Evolutionary conservation across 805 yeast species (phyloP), one percentile per base, ranked within the genome.

Genomic region (Wickerhamiella cacticola): DNA sequence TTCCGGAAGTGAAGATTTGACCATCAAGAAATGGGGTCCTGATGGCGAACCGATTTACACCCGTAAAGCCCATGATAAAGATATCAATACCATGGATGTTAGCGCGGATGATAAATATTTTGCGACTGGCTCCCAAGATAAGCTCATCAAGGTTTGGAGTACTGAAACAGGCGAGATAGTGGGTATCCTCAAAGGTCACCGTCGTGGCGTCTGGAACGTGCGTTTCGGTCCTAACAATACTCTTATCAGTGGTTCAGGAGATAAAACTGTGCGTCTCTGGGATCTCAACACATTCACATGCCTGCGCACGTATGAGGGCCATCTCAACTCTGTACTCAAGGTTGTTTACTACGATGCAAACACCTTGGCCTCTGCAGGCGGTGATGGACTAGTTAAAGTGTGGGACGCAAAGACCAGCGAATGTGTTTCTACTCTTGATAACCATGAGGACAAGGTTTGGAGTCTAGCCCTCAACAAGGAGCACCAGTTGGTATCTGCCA

Each of bases 361-460:
- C 45, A 43, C 25, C n/a, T 58, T 89, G 3, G 72, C 63, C 26
- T 62, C 81, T 36, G 75, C 87, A 18, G 96, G 96, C 36, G 97
- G 97, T 12, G 98, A 92, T 66, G 97, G 97, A 1, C 73, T 92
- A 45, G 73, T 92, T 50, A 89, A 92, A 63, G 68, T 92, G 4
- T 92, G 98, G 98, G 94, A 86, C 59, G 62, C 72, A 46, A 68
- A 76, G 33, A 66, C 75, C 9, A 92, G 86, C 31, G 98, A 92
- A 59, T 76, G 86, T 59, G 64, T 81, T 18, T 78, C 80, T 50
- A 89, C 97, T 0, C 71, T 88, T 43, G 97, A 89, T 65, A 80
- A 80, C 57, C 99, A 92, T 61, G 85, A 79, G 52, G 92, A 89
- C 63, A 78, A 95, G 66, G 85, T 92, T 44, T 92, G 98, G 99